Evolutionary conservation across 78 protist species (phyloP), one percentile per base, ranked within the genome.

Genomic region (Dictyostelium firmibasis): DNA sequence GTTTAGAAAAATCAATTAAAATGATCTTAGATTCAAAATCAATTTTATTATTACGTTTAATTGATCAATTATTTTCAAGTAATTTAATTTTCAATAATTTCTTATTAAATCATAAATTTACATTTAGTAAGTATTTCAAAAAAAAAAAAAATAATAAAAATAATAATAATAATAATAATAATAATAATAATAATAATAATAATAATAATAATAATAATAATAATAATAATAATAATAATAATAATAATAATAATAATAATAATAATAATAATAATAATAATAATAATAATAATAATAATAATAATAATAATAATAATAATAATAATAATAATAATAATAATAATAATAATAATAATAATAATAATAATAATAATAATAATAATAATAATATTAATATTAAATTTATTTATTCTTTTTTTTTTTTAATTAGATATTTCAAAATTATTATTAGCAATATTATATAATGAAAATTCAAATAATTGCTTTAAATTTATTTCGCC

Each of bases 11-110:
- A 29, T n/a, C 33, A 14, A 35, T 81, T 29, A 81, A 25, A 35
- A 35, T 23, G 13, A 47, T 81, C 27, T 81, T 81, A 29, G 85
- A 81, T 23, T 81, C 85, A 29, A 81, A 81, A 47, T 72, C 79
- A 31, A 11, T 16, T 16, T 16, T 33, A 33, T 27, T 11, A n/a
- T 25, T 81, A 67, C 25, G 69, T 41, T 38, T 33, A 77, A 81
- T 29, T 47, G 69, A 50, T 4, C 38, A 38, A 10, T 81, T 47
- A 20, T 47, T 81, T 29, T 81, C 85, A 47, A 81, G 29, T 47
- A 3, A 7, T 11, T 81, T 16, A 14, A 47, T 81, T 29, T 14
- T 33, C 9, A 23, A 18, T 9, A 25, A 41, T 14, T 77, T 41
- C 57, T 43, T 77, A n/a, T 38, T 11, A n/a, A 38, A 36, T 8